A percentile compares a stretch with the other conserved stretches of the same genome.
Evolutionary conservation across 805 yeast species (phyloP).

Genomic region (Kodamaea fukazawae): DNA sequence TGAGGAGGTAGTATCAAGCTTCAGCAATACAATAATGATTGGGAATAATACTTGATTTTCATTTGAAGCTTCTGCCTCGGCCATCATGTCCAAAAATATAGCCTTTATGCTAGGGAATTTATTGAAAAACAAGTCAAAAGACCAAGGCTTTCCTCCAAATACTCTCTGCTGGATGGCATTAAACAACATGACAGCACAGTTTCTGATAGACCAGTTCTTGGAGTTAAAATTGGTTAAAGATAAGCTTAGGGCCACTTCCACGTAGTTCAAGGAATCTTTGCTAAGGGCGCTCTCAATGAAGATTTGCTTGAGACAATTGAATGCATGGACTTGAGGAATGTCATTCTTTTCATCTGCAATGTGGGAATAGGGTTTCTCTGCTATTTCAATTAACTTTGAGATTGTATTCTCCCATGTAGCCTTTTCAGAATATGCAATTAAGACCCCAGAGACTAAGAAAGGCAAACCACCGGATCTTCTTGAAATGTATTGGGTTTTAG

Average conservation of each 20-base stretch:
- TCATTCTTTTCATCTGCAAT: constrained; percentile 58
- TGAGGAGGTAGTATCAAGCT: constrained; percentile 56
- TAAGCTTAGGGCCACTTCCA: constrained; percentile 57
- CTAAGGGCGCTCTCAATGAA: constrained; percentile 71
- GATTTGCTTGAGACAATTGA: constrained; percentile 75
- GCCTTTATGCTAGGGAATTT: constrained; percentile 54
- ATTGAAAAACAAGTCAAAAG: constrained; percentile 70
- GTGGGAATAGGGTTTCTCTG: constrained; percentile 46
- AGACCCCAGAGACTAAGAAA: constrained; percentile 66
- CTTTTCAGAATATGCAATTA: constrained; percentile 43
- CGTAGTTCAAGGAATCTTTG: constrained; percentile 45
- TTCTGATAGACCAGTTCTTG: constrained; percentile 79
- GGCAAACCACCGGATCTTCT: constrained; percentile 95
- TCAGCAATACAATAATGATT: constrained; percentile 65
- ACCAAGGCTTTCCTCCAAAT: constrained; percentile 58
- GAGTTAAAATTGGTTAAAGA: constrained; percentile 64
- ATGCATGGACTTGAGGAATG: constrained; percentile 91
- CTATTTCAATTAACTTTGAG: constrained; percentile 50
- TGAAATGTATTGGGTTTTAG: constrained; percentile 67
- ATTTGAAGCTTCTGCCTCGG: constrained; percentile 18
- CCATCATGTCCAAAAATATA: constrained; percentile 38
- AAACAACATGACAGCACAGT: constrained; percentile 91
- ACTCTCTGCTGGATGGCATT: constrained; percentile 77
- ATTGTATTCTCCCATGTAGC: constrained; percentile 46
- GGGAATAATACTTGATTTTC: constrained; percentile 66